Conservation (phyloP, 2,329 filamentous ascomycete genomes). For the Sporothrix mexicana region DNA sequence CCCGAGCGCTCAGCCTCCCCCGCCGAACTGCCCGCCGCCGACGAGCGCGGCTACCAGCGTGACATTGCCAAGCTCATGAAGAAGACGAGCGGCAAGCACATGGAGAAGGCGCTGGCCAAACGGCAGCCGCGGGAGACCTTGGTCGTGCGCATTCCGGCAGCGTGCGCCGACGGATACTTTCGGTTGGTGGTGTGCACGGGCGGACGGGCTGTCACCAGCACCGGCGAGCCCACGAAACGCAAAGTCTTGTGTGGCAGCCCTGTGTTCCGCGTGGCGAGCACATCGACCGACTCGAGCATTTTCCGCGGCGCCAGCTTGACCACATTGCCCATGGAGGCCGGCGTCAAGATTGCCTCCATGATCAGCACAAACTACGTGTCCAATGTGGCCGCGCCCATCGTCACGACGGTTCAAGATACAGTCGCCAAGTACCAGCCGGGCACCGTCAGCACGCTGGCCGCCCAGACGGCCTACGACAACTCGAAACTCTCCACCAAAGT, state of each 20-base stretch:
- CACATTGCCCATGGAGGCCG: slow-evolving; percentile 70
- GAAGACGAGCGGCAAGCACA: slow-evolving; percentile 50
- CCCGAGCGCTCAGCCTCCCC: slow-evolving; percentile 56
- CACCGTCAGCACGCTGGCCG: slow-evolving; percentile 50
- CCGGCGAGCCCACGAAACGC: slow-evolving; percentile 48
- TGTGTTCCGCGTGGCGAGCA: slow-evolving; percentile 71
- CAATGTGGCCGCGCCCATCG: slow-evolving; percentile 23
- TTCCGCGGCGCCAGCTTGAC: slow-evolving; percentile 68
- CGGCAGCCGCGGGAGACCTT: slow-evolving; percentile 63
- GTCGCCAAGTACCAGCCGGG: slow-evolving; percentile 49
- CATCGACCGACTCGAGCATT: slow-evolving; percentile 64
- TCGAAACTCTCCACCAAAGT: slow-evolving; percentile 45
- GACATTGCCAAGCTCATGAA: slow-evolving; percentile 69
- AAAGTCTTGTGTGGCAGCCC: slow-evolving; percentile 69
- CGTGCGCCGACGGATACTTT: slow-evolving; percentile 70
- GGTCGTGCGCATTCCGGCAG: slow-evolving; percentile 67
- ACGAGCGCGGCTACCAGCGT: slow-evolving; percentile 71
- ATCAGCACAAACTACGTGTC: slow-evolving; percentile 49
- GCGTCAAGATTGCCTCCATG: slow-evolving; percentile 61
- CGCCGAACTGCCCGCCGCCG: slow-evolving; percentile 57
- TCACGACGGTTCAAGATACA: slow-evolving; percentile 17
- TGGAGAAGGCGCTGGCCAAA: slow-evolving; percentile 55
- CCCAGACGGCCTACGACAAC: slow-evolving; percentile 48
- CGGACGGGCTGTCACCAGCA: slow-evolving; percentile 34
- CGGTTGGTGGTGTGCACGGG: slow-evolving; percentile 67